Evolutionary conservation across 2,329 filamentous ascomycete species (phyloP), one percentile per base, ranked within the genome.

Genomic region (Monosporascus sp.): DNA sequence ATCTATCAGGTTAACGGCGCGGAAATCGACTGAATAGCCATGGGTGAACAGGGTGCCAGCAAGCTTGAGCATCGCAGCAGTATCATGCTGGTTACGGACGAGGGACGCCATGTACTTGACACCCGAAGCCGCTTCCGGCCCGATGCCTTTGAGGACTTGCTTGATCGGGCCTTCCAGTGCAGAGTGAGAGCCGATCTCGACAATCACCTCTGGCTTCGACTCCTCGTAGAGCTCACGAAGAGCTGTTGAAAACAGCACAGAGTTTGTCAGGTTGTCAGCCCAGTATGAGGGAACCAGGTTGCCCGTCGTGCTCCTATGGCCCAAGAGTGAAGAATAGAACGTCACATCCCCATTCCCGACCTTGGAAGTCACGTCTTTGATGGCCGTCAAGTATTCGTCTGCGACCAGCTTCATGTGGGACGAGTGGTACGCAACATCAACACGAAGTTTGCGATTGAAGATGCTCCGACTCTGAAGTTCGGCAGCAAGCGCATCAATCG

Each of bases 391-490:
- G 55, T 81, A 80, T 5, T 74, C 72, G 3, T 76, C 72, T 1
- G 77, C 74, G 1, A 80, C 68, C 1, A 73, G 63, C 47, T 75
- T 70, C 79, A 82, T 81, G 56, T 80, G 77, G 38, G 74, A 68
- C 0, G 79, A 82, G 59, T 82, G 80, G 42, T 82, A 82, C 0
- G 78, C 78, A 11, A 75, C 72, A 14, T 77, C 73, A 5, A 81
- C 74, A 3, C 71, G 70, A 2, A 81, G 70, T 31, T 73, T 73
- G 24, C 74, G 71, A 49, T 75, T 74, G 59, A 82, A 80, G 3
- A 76, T 60, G 24, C 68, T 64, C 25, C 72, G 49, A 34, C 60
- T 65, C 51, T 68, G 70, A 9, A 81, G 64, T 54, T 72, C 66
- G 25, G 25, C 25, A 6, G 6, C 25, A 25, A 25, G 25, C 25